Evolutionary conservation across 306 rosid species (phyloP), one percentile per base, ranked within the genome.

Genomic region (Casuarina cunninghamiana): DNA sequence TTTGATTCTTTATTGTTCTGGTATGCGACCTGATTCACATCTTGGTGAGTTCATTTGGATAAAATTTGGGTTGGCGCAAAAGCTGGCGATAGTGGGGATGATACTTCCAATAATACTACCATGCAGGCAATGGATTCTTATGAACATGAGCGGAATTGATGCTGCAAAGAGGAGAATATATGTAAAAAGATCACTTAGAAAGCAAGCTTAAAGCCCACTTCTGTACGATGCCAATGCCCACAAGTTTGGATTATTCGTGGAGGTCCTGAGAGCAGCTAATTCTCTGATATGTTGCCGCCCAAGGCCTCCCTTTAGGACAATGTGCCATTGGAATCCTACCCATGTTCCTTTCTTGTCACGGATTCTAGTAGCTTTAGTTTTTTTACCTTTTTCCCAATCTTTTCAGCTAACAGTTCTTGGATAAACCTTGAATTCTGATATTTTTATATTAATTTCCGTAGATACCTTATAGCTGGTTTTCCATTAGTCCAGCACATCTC

Each of bases 131-230:
- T 78, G 85, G 89, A 88, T 88, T 89, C 86, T 81, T 77, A 76
- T 48, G 79, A 75, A 77, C 87, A 87, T 72, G 83, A 84, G 78
- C 80, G 85, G 90, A 85, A 89, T 83, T 78, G 88, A 93, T 89
- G 86, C 91, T 80, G 76, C 74, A 79, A 67, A 88, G 73, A 74
- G 78, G 80, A 86, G 93, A 88, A 86, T 86, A 81, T 85, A 73
- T 79, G 72, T 63, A 44, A 70, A 79, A 85, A 84, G 81, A 80
- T 63, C 85, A 70, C 78, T 75, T 54, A 75, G 86, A 87, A 86
- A 83, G 85, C 84, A 87, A 83, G 86, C 88, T 75, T 73, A 73
- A 78, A 72, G 84, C 75, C 62, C 82, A 50, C 65, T 76, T 80
- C 88, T 83, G 83, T 75, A 83, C 62, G 80, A 80, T 84, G 87